Base-by-base conservation (phyloP, 108 stramenopile genomes). In the Tribonema minus region DNA sequence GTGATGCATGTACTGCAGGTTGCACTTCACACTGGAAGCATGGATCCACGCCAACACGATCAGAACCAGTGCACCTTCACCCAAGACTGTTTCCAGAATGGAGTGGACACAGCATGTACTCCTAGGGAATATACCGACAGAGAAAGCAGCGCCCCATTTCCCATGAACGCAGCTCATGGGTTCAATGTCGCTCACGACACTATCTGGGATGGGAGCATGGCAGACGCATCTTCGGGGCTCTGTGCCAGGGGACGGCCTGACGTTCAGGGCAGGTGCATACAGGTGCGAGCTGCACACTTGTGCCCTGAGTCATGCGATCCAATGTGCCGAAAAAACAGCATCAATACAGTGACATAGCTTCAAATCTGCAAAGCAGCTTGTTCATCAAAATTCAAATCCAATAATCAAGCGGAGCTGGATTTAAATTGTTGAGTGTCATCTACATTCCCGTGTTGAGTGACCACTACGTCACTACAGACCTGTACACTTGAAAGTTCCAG, bases 91-190 rank as follows among this genome's bases (percentile, higher is more conserved):
- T 74, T 74, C 61, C 72, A 74, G 62, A 23, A 37, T 3, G 72
- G 72, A 20, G 63, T 74, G n/a, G 72, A 74, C 64, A 74, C 72
- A 23, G 72, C 58, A 27, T 74, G 72, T 63, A 74, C 72, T 12
- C 72, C 72, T 20, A 39, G 36, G n/a, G n/a, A n/a, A 2, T 38
- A 30, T 0, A 35, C n/a, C n/a, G 64, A 74, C 15, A 63, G 63
- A 0, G 33, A 41, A 3, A 33, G 35, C n/a, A 31, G 29, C 15
- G 3, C 3, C 33, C 59, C 76, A 25, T 77, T 77, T 39, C 77
- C 77, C 25, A 60, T 78, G 68, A 67, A 78, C 32, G 9, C 28
- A 35, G 60, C 77, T 0, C 68, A 78, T 15, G 77, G 77, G 9
- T 78, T 68, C 31, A 38, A 60, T 3, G 58, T 78, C 3, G 31